Evolutionary conservation across 495 filamentous ascomycete species (phyloP), one percentile per base, ranked within the genome.

Genomic region (Podospora pseudoanserina): DNA sequence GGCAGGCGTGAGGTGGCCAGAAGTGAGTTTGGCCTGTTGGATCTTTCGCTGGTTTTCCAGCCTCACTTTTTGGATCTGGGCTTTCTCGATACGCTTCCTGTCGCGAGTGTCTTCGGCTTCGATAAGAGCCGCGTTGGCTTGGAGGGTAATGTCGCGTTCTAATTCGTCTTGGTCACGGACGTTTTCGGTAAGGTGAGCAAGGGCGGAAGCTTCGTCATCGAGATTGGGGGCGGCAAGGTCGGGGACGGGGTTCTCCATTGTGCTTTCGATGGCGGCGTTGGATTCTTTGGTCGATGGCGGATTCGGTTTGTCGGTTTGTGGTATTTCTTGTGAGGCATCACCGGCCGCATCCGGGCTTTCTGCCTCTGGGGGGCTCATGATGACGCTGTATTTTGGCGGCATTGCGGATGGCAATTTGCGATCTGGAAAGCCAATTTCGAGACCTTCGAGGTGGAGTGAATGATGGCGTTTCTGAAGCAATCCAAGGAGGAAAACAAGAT

Each of bases 31-130:
- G 69, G 80, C 79, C 32, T 82, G 73, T 68, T 80, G 79, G 7
- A 75, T 77, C 65, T 73, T 76, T 67, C 79, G 80, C 63, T 85
- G 79, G 6, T 58, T 69, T n/a, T 78, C 75, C 9, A 86, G 77
- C 60, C 79, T 82, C 2, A 86, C 82, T 73, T 88, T 90, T 49
- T 87, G 87, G 1, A 71, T 77, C 61, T 85, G 78, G 1, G 91
- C 88, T 75, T 92, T 95, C 63, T 94, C 91, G 63, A 97, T 86
- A 67, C 94, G 87, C 75, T 92, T 95, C 67, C 87, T 85, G 70
- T 99, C 95, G 63, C 90, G 87, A 78, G 95, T 92, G 74, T 97
- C 89, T 27, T 94, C 93, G 73, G 91, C 90, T 70, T 93, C 91
- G 30, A 86, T 87, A 59, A 97, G 83, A 13, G 91, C 80, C 67